Base-by-base conservation (phyloP, 805 yeast species). In the Kuraishia ogatae region DNA sequence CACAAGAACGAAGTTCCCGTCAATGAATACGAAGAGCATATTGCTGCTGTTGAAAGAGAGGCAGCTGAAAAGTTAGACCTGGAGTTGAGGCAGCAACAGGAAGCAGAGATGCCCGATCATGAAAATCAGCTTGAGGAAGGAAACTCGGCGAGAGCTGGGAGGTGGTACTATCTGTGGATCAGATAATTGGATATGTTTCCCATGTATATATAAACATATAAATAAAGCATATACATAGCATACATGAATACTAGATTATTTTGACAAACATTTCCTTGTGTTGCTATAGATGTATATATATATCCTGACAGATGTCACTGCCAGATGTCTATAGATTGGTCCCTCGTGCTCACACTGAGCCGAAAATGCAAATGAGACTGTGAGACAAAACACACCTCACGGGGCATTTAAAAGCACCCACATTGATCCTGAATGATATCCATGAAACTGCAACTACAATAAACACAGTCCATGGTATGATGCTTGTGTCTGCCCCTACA, bases 141-240 rank as follows among this genome's bases (percentile, higher is more conserved):
- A 54, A n/a, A 26, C 35, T 11, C 50, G 8, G 4, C 26, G 22
- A 48, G 57, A 5, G 51, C 54, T 29, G 63, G 61, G 49, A 76
- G 70, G 60, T 80, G 85, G 85, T 80, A 80, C 61, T 80, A 71
- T 57, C 69, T 80, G 50, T 80, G 82, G 81, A 61, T 79, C 56
- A 73, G 64, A 60, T 76, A 62, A 61, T 5, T 50, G 39, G 6
- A 23, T 22, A 50, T 29, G 23, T 39, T 19, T 17, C 6, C 23
- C 53, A 24, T 50, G 50, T 56, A 53, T 53, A 56, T 29, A 28
- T 48, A 26, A 21, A n/a, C 20, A 50, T 55, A 29, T 28, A 48
- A 48, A 50, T 53, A 22, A 22, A 46, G 50, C 15, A 21, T 23
- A 21, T 21, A 52, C 23, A 53, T 26, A 22, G 13, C 17, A 21